Evolutionary conservation across 768 basidiomycete genomes (phyloP), one percentile per base, ranked within the genome.

Genomic region (Leccinellum albellum): DNA sequence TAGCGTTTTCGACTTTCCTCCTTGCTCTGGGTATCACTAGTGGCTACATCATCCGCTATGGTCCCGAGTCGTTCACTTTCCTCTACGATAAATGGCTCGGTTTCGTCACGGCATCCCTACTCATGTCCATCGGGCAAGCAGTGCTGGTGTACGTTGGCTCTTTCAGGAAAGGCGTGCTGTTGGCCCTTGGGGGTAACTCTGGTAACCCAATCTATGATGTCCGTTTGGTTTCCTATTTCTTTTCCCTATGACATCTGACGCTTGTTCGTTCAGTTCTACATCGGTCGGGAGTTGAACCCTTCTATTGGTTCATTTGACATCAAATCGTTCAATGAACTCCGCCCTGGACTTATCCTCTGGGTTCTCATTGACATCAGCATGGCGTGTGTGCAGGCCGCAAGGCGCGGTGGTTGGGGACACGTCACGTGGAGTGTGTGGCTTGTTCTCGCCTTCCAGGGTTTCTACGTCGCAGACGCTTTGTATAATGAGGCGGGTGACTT

Each of bases 231-330:
- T 44, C 2, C 33, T 45, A 44, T 20, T 7, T 6, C 3, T 15
- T 2, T 20, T 2, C 17, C 12, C 5, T 3, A 24, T 7, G 26
- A 28, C n/a, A 6, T 42, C 28, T 67, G 46, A 64, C 40, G 8
- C 14, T 44, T 44, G 29, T n/a, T 21, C 26, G 44, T 15, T 29
- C 59, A 95, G 92, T 95, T 90, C 75, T 96, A 82, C 75, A 94
- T 96, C 60, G 94, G 94, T n/a, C 89, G 94, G 51, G 89, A 92
- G 66, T 76, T 99, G 55, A 98, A 98, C 73, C 97, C 97, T 0
- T 83, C 85, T 1, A 82, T 93, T 54, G 87, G 89, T 40, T 77
- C 76, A 17, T 82, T 94, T 74, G 88, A 89, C 66, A 75, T 89
- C 76, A 89, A 89, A 70, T 79, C 82, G 0, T 80, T 80, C 65